Evolutionary conservation across 768 basidiomycete genomes (phyloP).

Genomic region (Lentinula lateritia): DNA sequence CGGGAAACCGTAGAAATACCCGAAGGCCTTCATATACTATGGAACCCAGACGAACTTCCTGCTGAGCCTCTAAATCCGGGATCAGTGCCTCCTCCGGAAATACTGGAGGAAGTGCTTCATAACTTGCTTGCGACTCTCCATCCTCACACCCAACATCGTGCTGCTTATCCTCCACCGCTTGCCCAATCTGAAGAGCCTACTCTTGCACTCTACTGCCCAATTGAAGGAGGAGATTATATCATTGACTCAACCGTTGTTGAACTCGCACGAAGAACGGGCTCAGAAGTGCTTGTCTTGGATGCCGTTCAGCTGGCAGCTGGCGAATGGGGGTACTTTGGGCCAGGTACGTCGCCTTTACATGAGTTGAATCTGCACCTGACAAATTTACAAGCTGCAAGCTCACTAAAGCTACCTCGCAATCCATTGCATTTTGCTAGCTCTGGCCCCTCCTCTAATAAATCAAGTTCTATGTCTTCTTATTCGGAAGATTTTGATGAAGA

Average conservation of each 20-base stretch:
- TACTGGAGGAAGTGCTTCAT: constrained; percentile 70
- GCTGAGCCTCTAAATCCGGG: constrained; percentile 22
- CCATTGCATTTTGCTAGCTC: constrained; percentile 60
- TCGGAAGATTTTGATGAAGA: constrained; percentile 44
- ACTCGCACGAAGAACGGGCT: constrained; percentile 63
- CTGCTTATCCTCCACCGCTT: constrained; percentile 49
- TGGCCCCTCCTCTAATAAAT: constrained; percentile 14
- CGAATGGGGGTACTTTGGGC: constrained; percentile 82
- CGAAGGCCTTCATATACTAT: constrained; percentile 55
- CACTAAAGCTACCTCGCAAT: constrained; percentile 64
- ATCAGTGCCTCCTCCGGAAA: constrained; percentile 63
- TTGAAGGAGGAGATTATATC: constrained; percentile 82
- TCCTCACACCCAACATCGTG: constrained; percentile 75
- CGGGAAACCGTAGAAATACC: constrained; percentile 47
- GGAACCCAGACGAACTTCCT: constrained; percentile 34
- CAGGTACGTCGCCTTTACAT: constrained; percentile 38
- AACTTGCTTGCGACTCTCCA: constrained; percentile 75
- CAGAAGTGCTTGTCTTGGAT: constrained; percentile 85
- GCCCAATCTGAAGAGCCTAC: constrained; percentile 70
- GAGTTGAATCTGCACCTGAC: background rate
- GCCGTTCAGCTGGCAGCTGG: constrained; percentile 80
- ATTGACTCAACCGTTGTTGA: constrained; percentile 76
- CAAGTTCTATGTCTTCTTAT: constrained; percentile 15
- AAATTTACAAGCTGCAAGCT: constrained; percentile 51
- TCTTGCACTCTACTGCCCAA: constrained; percentile 81